Evolutionary conservation across 1,139 yeast species (phyloP).

Genomic region (Yamadazyma siamensis): DNA sequence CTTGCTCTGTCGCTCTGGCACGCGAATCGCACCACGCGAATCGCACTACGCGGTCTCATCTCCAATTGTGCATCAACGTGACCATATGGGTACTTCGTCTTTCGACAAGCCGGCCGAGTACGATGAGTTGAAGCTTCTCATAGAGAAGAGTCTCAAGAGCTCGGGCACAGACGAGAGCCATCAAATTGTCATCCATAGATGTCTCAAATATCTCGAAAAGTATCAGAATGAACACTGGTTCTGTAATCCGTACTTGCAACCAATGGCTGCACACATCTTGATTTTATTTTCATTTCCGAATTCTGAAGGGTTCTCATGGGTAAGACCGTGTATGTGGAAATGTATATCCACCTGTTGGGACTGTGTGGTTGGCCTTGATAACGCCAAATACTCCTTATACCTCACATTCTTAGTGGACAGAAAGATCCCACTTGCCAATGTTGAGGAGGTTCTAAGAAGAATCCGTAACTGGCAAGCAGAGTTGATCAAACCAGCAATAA

Average conservation of each 20-base stretch:
- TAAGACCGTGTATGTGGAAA: constrained; percentile 36
- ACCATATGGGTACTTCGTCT: neutral
- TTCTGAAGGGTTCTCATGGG: constrained; percentile 38
- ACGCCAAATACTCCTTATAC: constrained; percentile 49
- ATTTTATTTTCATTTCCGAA: constrained; percentile 60
- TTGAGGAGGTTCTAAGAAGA: constrained; percentile 47
- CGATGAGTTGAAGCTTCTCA: constrained; percentile 20
- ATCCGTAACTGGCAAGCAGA: constrained; percentile 52
- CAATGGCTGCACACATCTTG: constrained; percentile 50
- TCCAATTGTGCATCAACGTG: too few relatives aligned
- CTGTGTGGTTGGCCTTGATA: constrained; percentile 51
- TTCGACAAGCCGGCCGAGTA: constrained; percentile 20
- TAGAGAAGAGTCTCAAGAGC: constrained; percentile 21
- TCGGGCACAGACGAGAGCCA: constrained; percentile 25
- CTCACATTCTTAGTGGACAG: constrained; percentile 50
- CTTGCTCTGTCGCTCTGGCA: too few relatives aligned
- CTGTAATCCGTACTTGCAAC: constrained; percentile 49
- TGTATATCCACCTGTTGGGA: constrained; percentile 45
- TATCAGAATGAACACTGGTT: constrained; percentile 45
- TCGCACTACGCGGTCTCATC: too few relatives aligned
- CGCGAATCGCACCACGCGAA: too few relatives aligned
- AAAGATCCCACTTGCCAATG: constrained; percentile 45
- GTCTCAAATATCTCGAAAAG: constrained; percentile 18
- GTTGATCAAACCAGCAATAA: constrained; percentile 11
- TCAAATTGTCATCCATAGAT: constrained; percentile 22